These are phyloP conservation scores for Lepidium sativum DNA, from an alignment of 345 rosid genomes.

Conservation along the genomic window DNA sequence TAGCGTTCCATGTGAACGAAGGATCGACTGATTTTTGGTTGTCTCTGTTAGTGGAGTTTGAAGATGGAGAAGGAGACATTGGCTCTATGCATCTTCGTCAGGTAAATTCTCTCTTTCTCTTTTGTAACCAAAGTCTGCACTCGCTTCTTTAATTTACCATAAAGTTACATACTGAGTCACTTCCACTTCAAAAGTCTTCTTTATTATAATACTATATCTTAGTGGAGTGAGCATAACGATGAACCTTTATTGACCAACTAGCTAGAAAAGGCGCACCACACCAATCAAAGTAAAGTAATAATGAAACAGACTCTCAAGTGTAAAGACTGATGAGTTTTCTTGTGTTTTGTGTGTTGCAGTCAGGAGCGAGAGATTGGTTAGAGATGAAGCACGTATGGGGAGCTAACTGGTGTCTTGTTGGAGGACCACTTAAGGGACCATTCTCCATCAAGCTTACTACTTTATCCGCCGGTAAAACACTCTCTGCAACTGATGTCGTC, in stretches of 20 bases:
- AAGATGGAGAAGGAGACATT: conserved; percentile 96
- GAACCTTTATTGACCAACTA: conserved; percentile 15
- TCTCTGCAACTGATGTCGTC: conserved; percentile 77
- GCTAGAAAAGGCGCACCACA: background rate
- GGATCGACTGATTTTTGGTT: conserved; percentile 91
- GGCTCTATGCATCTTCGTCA: conserved; percentile 89
- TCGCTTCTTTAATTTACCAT: conserved; percentile 11
- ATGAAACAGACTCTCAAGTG: conserved; percentile 10
- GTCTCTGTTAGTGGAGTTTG: conserved; percentile 77
- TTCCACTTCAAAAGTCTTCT: conserved; percentile 14
- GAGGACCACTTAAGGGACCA: conserved; percentile 86
- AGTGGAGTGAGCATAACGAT: conserved; percentile 21
- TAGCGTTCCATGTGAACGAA: conserved; percentile 88
- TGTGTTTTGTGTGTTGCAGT: conserved; percentile 39
- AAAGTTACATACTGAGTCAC: conserved; percentile 11
- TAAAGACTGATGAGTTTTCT: background rate
- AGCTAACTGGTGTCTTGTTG: conserved; percentile 71
- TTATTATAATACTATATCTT: background rate
- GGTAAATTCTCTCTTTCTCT: conserved; percentile 29
- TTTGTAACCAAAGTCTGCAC: background rate
- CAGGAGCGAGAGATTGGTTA: conserved; percentile 62
- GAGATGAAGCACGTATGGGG: conserved; percentile 98
- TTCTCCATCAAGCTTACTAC: conserved; percentile 47
- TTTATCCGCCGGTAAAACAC: conserved; percentile 30
- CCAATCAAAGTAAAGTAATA: background rate